phyloP scores from a whole-genome alignment of 2,329 filamentous ascomycete genomes.

The Pseudogymnoascus sp. region DNA sequence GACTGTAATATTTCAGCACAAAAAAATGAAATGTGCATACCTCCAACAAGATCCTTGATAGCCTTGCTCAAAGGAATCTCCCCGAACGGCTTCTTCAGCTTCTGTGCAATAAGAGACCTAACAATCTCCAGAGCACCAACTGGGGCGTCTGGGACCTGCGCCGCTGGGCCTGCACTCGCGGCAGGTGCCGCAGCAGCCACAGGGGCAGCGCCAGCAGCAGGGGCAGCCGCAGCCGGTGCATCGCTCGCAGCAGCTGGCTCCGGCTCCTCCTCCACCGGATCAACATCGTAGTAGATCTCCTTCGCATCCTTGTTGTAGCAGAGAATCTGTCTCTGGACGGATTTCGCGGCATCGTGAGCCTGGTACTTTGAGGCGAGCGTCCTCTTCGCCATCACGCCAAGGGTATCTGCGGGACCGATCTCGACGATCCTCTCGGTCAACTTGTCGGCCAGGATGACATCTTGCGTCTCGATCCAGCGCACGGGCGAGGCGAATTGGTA shows the following conservation, averaged over 20 bases:
- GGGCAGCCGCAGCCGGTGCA: conserved; percentile 32
- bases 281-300: conserved; percentile 98
- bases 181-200: conserved; percentile 49
- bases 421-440: conserved; percentile 95
- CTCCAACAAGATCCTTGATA: conserved; percentile 96
- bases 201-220: conserved; percentile 42
- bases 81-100: conserved; percentile 85
- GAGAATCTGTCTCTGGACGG: conserved; percentile 91
- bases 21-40: conserved; percentile 45
- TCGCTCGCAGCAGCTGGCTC: conserved; percentile 45
- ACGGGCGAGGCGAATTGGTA: conserved; percentile 99
- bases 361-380: conserved; percentile 96
- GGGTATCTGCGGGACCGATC: conserved; percentile 90
- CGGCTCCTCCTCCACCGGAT: conserved; percentile 85
- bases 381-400: conserved; percentile 94
- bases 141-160: conserved; percentile 75
- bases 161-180: conserved; percentile 75
- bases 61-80: conserved; percentile 93
- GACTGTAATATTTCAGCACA: conserved; percentile 16
- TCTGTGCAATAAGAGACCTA: conserved; percentile 84
- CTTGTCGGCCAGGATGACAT: conserved; percentile 97
- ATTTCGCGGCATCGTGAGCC: conserved; percentile 94
- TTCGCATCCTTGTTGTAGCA: conserved; percentile 99
- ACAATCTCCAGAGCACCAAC: conserved; percentile 86
- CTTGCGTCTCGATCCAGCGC: conserved; percentile 99